Conservation (phyloP, 768 basidiomycete species). For the Melanogaster broomeanus region DNA sequence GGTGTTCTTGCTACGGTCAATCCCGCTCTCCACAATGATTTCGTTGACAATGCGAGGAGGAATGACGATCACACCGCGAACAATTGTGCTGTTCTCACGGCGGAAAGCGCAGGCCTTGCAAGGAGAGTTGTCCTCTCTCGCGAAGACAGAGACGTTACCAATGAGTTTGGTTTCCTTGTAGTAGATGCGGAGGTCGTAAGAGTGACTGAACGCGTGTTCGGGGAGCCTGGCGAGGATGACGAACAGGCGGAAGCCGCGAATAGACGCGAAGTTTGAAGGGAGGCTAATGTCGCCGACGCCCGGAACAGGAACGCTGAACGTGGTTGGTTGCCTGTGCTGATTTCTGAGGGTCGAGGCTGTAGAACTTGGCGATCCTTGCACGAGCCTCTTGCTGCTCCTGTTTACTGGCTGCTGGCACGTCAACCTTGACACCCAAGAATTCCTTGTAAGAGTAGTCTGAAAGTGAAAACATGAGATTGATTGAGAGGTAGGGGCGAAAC, state of each 20-base stretch:
- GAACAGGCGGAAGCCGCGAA: slow-evolving; percentile 27
- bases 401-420: slow-evolving; percentile 11
- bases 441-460: slow-evolving; percentile 31
- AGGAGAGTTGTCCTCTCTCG: slow-evolving; percentile 21
- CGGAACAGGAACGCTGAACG: slow-evolving; percentile 21
- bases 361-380: slow-evolving; percentile 21
- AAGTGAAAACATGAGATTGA: not conserved
- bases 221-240: slow-evolving; percentile 23
- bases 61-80: slow-evolving; percentile 28
- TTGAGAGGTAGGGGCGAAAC: not conserved
- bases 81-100: slow-evolving; percentile 12
- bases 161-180: slow-evolving; percentile 15
- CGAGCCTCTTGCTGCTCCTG: slow-evolving; percentile 22
- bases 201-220: slow-evolving; percentile 24
- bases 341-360: slow-evolving; percentile 23
- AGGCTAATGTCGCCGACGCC: slow-evolving; percentile 2
- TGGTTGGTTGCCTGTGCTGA: slow-evolving; percentile 5
- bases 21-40: slow-evolving; percentile 14
- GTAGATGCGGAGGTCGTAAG: slow-evolving; percentile 25
- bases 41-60: slow-evolving; percentile 21
- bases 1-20: slow-evolving; percentile 2
- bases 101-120: slow-evolving; percentile 26
- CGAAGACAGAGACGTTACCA: slow-evolving; percentile 25
- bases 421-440: slow-evolving; percentile 27
- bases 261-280: slow-evolving; percentile 14